These are phyloP conservation scores for Quercus suber DNA, from an alignment of 306 rosid species.

Conservation along the genomic window DNA sequence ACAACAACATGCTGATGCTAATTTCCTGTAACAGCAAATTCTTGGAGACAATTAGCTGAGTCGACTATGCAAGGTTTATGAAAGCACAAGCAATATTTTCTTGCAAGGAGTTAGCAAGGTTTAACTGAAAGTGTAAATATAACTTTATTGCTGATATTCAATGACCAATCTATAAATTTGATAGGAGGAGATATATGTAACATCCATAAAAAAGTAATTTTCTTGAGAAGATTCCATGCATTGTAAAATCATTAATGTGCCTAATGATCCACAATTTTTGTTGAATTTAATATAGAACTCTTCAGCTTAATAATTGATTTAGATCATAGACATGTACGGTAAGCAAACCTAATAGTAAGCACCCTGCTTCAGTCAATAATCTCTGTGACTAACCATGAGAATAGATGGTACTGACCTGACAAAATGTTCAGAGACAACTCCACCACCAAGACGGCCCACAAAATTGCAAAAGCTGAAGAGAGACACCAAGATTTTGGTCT, in stretches of 20 bases:
- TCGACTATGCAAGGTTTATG: background rate
- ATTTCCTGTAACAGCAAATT: background rate
- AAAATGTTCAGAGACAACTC: constrained; percentile 78
- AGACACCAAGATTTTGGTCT: constrained; percentile 64
- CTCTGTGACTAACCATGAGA: constrained; percentile 13
- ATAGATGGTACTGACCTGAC: constrained; percentile 53
- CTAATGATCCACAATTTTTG: background rate
- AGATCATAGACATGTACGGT: background rate
- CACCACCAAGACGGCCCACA: constrained; percentile 82
- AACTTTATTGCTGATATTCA: background rate
- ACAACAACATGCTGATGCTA: background rate
- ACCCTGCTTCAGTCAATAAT: background rate
- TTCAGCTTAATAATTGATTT: background rate
- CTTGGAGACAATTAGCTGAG: background rate
- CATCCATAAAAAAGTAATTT: background rate
- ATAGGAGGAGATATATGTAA: background rate
- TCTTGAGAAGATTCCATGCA: background rate
- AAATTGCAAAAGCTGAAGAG: constrained; percentile 79
- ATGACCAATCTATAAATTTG: background rate
- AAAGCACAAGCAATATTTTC: background rate
- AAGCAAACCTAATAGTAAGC: background rate
- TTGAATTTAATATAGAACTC: background rate
- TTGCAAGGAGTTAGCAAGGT: background rate
- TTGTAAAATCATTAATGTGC: background rate
- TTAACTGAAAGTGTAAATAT: background rate